Evolutionary conservation across 441 rosid species (phyloP).

Genomic region (Gossypium lobatum): DNA sequence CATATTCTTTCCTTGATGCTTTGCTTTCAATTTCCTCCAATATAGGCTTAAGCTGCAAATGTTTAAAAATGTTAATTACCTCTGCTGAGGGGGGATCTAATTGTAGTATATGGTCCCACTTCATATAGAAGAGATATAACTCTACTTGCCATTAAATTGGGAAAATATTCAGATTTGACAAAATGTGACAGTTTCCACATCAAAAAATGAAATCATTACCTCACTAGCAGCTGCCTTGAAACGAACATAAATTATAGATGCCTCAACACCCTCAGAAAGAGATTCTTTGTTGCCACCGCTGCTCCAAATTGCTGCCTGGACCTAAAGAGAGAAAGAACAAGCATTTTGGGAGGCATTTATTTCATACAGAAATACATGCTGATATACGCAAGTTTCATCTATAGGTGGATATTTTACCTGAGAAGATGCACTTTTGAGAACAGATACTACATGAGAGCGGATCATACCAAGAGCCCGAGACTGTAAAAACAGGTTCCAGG

Average conservation of each 20-base stretch:
- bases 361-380: not conserved
- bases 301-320: slow-evolving; percentile 71
- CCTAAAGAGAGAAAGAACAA: slow-evolving; percentile 41
- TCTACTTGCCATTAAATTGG: not conserved
- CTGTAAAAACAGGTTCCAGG: slow-evolving; percentile 34
- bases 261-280: slow-evolving; percentile 92
- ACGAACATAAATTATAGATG: slow-evolving; percentile 87
- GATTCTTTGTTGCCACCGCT: slow-evolving; percentile 58
- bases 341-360: slow-evolving; percentile 17
- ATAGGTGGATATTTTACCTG: slow-evolving; percentile 49
- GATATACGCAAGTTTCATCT: slow-evolving; percentile 5
- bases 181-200: not conserved
- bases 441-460: slow-evolving; percentile 77
- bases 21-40: slow-evolving; percentile 87
- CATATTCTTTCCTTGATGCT: slow-evolving; percentile 86
- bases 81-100: not conserved
- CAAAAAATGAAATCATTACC: slow-evolving; percentile 35
- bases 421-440: slow-evolving; percentile 80
- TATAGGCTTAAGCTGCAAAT: slow-evolving; percentile 76
- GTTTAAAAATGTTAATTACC: slow-evolving; percentile 13
- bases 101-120: not conserved
- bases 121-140: not conserved
- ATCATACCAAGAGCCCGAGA: slow-evolving; percentile 96
- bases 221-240: slow-evolving; percentile 95
- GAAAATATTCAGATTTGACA: not conserved